These are phyloP conservation scores for Colletotrichum sp. DNA, from an alignment of 2,329 filamentous ascomycete species.

Conservation along the genomic window DNA sequence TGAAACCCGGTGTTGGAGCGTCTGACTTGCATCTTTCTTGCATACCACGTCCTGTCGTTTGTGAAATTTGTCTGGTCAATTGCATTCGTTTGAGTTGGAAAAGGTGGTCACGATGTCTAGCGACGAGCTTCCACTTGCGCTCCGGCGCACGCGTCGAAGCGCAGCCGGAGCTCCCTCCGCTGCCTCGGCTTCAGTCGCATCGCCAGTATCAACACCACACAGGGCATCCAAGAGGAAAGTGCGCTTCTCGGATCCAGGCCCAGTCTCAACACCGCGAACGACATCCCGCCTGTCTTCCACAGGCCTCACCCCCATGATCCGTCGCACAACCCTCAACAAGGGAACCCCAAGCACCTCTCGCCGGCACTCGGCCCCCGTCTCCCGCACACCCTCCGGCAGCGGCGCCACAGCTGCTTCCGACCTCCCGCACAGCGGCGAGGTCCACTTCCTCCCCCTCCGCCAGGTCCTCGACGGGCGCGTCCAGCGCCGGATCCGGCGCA, in stretches of 20 bases:
- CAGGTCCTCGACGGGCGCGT: conserved; percentile 63
- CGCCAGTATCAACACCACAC: conserved; percentile 23
- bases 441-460: conserved; percentile 55
- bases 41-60: not conserved
- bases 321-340: conserved; percentile 50
- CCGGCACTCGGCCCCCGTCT: conserved; percentile 49
- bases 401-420: conserved; percentile 19
- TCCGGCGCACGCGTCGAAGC: conserved; percentile 58
- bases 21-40: not conserved
- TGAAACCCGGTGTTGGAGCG: not conserved
- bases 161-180: not conserved
- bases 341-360: conserved; percentile 39
- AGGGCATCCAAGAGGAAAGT: conserved; percentile 50
- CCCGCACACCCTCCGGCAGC: conserved; percentile 23
- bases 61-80: not conserved
- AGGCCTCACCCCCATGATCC: conserved; percentile 64
- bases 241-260: conserved; percentile 65
- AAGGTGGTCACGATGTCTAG: conserved; percentile 35
- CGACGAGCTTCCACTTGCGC: conserved; percentile 57
- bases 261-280: conserved; percentile 28
- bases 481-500: conserved; percentile 61
- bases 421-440: conserved; percentile 36
- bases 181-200: not conserved
- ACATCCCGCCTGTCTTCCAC: conserved; percentile 38
- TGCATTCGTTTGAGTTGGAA: not conserved